Conservation (phyloP, 768 basidiomycete genomes). For the Rhodotorula graminis region DNA sequence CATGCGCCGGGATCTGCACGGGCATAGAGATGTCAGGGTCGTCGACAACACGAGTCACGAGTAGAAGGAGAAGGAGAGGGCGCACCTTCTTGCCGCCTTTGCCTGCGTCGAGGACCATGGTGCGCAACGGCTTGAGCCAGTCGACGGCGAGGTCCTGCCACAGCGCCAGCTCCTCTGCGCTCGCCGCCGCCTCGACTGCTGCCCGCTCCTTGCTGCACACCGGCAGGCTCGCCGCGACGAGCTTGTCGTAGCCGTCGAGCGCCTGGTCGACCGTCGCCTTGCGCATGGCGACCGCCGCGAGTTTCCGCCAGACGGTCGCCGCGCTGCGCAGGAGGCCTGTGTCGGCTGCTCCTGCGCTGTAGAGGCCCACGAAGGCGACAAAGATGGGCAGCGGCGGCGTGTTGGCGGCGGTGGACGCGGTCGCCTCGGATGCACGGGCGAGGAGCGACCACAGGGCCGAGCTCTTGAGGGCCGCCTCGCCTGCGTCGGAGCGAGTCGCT, state of each 20-base stretch:
- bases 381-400: constrained; percentile 17
- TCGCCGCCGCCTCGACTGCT: neutral
- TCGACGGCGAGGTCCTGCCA: constrained; percentile 27
- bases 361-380: constrained; percentile 12
- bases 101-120: constrained; percentile 14
- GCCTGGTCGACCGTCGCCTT: constrained; percentile 31
- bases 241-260: constrained; percentile 31
- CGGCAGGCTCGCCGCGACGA: constrained; percentile 5
- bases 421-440: neutral
- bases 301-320: neutral
- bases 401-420: neutral
- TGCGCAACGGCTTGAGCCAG: constrained; percentile 22
- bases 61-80: no score
- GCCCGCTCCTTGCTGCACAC: neutral
- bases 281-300: constrained; percentile 19
- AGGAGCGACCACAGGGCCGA: constrained; percentile 12
- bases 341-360: neutral
- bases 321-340: neutral
- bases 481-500: neutral
- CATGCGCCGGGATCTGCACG: constrained; percentile 26
- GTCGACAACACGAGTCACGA: neutral
- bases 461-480: neutral
- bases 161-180: neutral
- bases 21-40: neutral
- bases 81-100: constrained; percentile 38